phyloP scores from a whole-genome alignment of 257 asterid genomes.

The Fraxinus anomala region DNA sequence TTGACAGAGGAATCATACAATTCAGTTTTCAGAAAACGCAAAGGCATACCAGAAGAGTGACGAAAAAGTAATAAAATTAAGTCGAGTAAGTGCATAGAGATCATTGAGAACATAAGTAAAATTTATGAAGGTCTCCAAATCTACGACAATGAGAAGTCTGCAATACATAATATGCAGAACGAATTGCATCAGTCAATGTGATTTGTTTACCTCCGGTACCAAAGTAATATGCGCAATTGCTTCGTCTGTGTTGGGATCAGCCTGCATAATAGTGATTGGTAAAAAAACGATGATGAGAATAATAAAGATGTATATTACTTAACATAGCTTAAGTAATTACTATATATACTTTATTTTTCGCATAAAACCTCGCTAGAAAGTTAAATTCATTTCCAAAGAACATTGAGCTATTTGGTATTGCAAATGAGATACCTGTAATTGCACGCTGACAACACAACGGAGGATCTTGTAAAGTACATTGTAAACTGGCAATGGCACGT shows the following conservation, averaged over 20 bases:
- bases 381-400: not conserved
- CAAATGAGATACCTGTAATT: not conserved
- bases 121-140: no score
- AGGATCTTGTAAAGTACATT: not conserved
- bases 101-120: no score
- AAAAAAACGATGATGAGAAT: not conserved
- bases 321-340: not conserved
- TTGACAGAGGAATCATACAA: not conserved
- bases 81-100: no score
- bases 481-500: not conserved
- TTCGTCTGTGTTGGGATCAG: not conserved
- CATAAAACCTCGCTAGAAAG: not conserved
- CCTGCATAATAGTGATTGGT: not conserved
- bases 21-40: no score
- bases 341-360: not conserved
- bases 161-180: not conserved
- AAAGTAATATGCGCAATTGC: not conserved
- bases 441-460: not conserved
- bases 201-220: not conserved
- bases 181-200: not conserved
- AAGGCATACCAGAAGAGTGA: no score
- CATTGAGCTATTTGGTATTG: not conserved
- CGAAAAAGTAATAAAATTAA: no score
- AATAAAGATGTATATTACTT: not conserved
- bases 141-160: no score